Conservation (phyloP, 495 filamentous ascomycete genomes). For the Talaromyces ruber region DNA sequence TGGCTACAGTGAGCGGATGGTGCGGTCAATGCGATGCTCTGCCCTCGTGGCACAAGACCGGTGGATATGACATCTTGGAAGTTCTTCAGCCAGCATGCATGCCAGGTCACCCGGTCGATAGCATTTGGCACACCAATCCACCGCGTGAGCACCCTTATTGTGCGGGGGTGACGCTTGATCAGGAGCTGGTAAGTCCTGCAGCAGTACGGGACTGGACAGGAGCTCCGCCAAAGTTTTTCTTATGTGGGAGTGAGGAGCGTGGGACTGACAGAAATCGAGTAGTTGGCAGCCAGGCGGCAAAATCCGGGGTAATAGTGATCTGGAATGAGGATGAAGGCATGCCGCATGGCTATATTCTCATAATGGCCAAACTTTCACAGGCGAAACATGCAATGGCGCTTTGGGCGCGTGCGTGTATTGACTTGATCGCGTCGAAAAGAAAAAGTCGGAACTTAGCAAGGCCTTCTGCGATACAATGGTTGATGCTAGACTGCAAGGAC, state of each 20-base stretch:
- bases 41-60: constrained; percentile 1
- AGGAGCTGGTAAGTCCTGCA: constrained; percentile 54
- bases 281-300: constrained; percentile 37
- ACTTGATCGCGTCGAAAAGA: not conserved
- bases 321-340: constrained; percentile 60
- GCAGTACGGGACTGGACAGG: constrained; percentile 47
- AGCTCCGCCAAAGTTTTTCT: constrained; percentile 50
- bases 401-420: not conserved
- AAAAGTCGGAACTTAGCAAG: not conserved
- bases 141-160: constrained; percentile 51
- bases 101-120: constrained; percentile 29
- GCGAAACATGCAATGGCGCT: constrained; percentile 1
- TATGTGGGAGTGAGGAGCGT: constrained; percentile 51
- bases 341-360: constrained; percentile 55
- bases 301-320: constrained; percentile 45
- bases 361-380: not conserved
- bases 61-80: not conserved
- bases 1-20: not conserved
- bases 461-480: not conserved
- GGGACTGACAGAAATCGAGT: constrained; percentile 51
- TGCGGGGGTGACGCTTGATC: constrained; percentile 41
- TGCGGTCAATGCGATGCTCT: constrained; percentile 3
- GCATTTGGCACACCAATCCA: constrained; percentile 52
- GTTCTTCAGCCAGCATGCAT: constrained; percentile 6
- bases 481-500: not conserved